phyloP scores from a whole-genome alignment of 2,329 filamentous ascomycete species.

The Clarireedia monteithiana region DNA sequence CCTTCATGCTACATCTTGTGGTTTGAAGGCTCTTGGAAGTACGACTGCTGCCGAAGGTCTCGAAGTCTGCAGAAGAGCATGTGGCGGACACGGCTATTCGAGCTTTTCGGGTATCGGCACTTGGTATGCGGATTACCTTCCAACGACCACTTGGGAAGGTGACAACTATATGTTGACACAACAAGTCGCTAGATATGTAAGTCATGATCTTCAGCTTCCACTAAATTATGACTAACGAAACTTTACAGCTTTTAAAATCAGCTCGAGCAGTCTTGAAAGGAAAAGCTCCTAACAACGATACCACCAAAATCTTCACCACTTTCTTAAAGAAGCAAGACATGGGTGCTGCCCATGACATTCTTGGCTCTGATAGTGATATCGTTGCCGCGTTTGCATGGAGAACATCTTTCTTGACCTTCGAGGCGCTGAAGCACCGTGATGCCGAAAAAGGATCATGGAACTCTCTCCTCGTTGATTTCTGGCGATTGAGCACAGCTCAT shows the following conservation, averaged over 20 bases:
- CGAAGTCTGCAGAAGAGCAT: constrained; percentile 66
- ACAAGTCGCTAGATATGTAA: constrained; percentile 64
- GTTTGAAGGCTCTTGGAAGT: constrained; percentile 65
- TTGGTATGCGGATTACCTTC: constrained; percentile 70
- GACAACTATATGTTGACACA: constrained; percentile 77
- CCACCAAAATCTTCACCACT: constrained; percentile 54
- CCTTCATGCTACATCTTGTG: constrained; percentile 69
- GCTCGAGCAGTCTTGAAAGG: constrained; percentile 62
- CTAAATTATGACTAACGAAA: constrained; percentile 16
- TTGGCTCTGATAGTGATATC: constrained; percentile 61
- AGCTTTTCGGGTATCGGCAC: constrained; percentile 68
- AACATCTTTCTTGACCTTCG: constrained; percentile 65
- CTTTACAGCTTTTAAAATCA: constrained; percentile 56
- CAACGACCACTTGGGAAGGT: constrained; percentile 54
- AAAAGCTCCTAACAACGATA: constrained; percentile 59
- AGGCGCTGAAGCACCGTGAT: constrained; percentile 66
- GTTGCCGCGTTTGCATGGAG: constrained; percentile 72
- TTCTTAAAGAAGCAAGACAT: constrained; percentile 60
- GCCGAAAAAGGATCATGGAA: constrained; percentile 73
- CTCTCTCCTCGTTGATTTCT: constrained; percentile 69
- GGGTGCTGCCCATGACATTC: constrained; percentile 66
- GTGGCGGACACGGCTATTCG: constrained; percentile 70
- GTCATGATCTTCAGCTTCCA: constrained; percentile 17
- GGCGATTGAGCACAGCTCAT: constrained; percentile 66
- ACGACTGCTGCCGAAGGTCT: constrained; percentile 67